Base-by-base conservation (phyloP, 2,329 filamentous ascomycete species). In the Epichloe brachyelytri region DNA sequence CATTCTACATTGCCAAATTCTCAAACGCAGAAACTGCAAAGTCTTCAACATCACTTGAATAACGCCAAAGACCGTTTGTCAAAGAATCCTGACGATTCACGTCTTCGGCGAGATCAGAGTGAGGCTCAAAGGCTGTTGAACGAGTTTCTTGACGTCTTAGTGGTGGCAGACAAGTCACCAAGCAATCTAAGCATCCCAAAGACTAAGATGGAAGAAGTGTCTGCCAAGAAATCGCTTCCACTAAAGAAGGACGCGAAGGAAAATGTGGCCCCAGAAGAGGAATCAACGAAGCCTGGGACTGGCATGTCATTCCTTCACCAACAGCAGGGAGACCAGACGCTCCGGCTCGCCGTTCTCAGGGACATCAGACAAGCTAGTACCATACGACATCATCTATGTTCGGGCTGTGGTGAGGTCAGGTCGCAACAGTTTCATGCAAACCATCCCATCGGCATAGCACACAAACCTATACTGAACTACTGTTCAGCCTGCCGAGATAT, bases 371-470 rank as follows among this genome's bases (percentile, higher is more conserved):
- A 58, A 5, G 54, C 53, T 15, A 54, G 52, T 19, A 50, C 51
- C 11, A 48, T 57, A 33, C 56, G 55, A 2, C 59, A 63, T 45
- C 67, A 70, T 50, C 49, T 68, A 20, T 71, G 69, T 51, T 64
- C 63, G 2, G 58, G 58, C 30, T 71, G 69, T 33, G 68, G 68
- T 14, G 58, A 57, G 20, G 51, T 62, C 20, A 64, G 69, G 26
- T 71, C 68, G 3, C 44, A 49, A 6, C 53, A 52, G 3, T 71
- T 68, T 47, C 68, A 71, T 39, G 50, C 56, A 4, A 63, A 62
- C 19, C 62, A 68, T 50, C 66, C 68, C 4, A 49, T 66, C 4
- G 19, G 49, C 10, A 39, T 45, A 5, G 56, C 51, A 2, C 53
- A 57, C 30, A 62, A 56, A 12, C 55, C 58, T 4, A 55, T 63